Evolutionary conservation across 2,329 filamentous ascomycete genomes (phyloP), one percentile per base, ranked within the genome.

Genomic region (Botrytis fragariae): DNA sequence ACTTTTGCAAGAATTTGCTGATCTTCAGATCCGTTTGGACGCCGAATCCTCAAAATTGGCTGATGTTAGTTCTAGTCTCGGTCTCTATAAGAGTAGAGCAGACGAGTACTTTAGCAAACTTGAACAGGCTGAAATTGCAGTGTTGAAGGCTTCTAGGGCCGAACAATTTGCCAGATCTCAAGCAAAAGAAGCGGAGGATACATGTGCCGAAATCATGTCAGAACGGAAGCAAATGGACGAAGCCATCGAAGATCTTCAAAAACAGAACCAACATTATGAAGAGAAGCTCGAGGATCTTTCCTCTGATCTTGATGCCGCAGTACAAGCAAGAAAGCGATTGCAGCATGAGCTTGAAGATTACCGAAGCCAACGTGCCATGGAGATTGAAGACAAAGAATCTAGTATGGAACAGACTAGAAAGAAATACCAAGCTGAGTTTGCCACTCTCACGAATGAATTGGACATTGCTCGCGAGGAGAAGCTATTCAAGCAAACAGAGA

Each of bases 331-430:
- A 87, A 97, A 95, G 84, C 90, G 95, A 74, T 90, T 98, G 37
- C 95, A 99, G 82, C 95, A 98, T 80, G 95, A 99, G 84, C 91
- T 99, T 4, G 95, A 98, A 82, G 95, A 99, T 83, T 99, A 98
- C 85, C 91, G 96, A 74, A 97, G 91, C 81, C 95, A 98, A 83
- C 90, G 95, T 64, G 95, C 95, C 73, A 97, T 97, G 82, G 96
- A 98, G 79, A 93, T 98, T 72, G 96, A 98, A 82, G 95, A 99
- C 83, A 98, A 96, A 82, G 95, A 98, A 83, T 92, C 92, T 16
- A 96, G 93, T 77, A 93, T 98, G 89, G 96, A 99, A 83, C 95
- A 98, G 83, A 98, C 95, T 61, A 90, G 95, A 79, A 96, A 95
- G 86, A 99, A 98, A 86, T 99, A 98, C 81, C 96, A 98, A 81